These are phyloP conservation scores for Nicotiana benthamiana DNA, from an alignment of 257 asterid species.

Conservation along the genomic window DNA sequence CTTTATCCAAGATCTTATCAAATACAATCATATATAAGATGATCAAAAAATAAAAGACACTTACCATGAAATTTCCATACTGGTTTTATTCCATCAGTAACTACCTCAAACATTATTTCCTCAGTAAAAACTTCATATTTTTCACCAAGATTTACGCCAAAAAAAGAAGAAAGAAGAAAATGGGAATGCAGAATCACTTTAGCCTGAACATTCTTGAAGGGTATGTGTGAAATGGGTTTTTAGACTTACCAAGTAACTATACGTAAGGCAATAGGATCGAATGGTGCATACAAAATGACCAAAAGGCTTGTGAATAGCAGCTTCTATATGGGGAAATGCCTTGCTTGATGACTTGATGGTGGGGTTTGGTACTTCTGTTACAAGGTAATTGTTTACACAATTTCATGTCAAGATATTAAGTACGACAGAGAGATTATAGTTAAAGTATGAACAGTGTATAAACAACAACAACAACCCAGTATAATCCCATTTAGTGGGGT, in stretches of 20 bases:
- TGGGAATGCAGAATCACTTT: not conserved
- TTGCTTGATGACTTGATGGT: not conserved
- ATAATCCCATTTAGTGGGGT: no score
- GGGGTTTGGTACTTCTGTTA: not conserved
- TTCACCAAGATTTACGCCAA: not conserved
- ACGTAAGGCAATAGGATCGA: not conserved
- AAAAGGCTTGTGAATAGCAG: not conserved
- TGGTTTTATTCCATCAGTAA: not conserved
- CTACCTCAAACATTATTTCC: slow-evolving; percentile 7
- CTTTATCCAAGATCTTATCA: not conserved
- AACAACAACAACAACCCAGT: no score
- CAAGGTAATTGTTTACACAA: not conserved
- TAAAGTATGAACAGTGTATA: not conserved
- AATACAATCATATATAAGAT: not conserved
- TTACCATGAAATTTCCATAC: slow-evolving; percentile 5
- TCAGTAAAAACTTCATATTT: not conserved
- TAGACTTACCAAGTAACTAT: not conserved
- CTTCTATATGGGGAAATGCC: not conserved
- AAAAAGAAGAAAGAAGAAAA: not conserved
- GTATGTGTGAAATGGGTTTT: not conserved
- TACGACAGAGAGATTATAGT: not conserved
- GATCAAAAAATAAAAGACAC: not conserved
- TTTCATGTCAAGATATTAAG: not conserved
- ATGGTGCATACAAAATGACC: not conserved
- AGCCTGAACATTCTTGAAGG: not conserved